Evolutionary conservation across 1,284 basidiomycete species (phyloP), one percentile per base, ranked within the genome.

Genomic region (Lentinula novae-zelandiae): DNA sequence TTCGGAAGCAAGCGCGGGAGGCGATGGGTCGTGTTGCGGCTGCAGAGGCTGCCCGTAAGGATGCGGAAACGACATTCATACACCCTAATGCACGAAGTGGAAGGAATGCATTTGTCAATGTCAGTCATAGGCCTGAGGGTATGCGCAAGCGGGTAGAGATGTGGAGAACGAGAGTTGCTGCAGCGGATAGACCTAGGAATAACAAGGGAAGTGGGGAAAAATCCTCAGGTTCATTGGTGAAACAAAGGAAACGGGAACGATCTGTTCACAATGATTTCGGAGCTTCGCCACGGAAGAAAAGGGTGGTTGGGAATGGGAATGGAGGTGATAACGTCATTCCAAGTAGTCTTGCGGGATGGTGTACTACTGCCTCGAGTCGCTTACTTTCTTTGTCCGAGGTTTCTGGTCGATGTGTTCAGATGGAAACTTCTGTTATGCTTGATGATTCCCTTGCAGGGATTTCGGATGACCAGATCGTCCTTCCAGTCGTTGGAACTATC

Each of bases 1-100:
- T 87, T 12, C 79, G 87, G 61, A 67, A 69, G 1, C 78, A 84
- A 53, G 88, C 85, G 0, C 77, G 76, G 17, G 72, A 77, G 8
- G 74, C 75, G 2, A 73, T 83, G 6, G 85, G 85, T 2, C 76
- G 76, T 50, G 84, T 86, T 62, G 67, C 70, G 33, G 68, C 73
- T 27, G 67, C 76, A 38, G 75, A 76, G 57, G 73, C 76, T 44
- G 65, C 75, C 13, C 68, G 71, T 13, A 73, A 77, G 15, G 49
- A 57, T n/a, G 27, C 34, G 9, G 55, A 55, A 50, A 53, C 15
- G 17, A 54, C 57, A 52, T 63, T 56, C 51, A 31, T 39, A 33
- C 34, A 46, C 15, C 20, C 55, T n/a, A 20, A 51, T 3, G 31
- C 33, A 15, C 34, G 40, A 39, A 15, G 1, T 40, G 57, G 27